Evolutionary conservation across 2,329 filamentous ascomycete species (phyloP).

Genomic region (Dryadomyces quercus-mongolicae): DNA sequence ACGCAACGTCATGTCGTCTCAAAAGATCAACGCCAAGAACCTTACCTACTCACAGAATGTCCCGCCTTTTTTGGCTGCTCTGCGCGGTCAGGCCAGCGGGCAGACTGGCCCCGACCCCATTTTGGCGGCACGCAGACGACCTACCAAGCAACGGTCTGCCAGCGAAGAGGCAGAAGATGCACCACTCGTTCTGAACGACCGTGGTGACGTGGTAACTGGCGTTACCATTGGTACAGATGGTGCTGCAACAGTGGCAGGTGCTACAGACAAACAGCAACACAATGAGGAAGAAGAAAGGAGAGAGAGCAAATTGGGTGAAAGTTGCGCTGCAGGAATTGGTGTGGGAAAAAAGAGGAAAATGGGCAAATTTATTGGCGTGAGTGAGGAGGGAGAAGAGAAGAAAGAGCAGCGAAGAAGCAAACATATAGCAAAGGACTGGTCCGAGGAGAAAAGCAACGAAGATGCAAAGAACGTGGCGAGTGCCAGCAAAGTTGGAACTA

Average conservation of each 20-base stretch:
- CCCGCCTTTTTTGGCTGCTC: constrained; percentile 47
- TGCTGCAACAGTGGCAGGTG: constrained; percentile 19
- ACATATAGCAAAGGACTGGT: constrained; percentile 3
- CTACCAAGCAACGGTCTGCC: constrained; percentile 40
- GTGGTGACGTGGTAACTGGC: constrained; percentile 45
- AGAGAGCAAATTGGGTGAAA: constrained; percentile 11
- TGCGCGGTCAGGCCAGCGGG: constrained; percentile 40
- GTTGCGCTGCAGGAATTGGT: constrained; percentile 25
- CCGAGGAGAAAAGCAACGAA: not conserved
- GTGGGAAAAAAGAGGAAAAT: constrained; percentile 42
- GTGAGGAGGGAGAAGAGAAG: constrained; percentile 19
- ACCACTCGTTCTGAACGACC: constrained; percentile 63
- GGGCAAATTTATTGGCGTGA: constrained; percentile 34
- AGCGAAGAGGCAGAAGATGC: constrained; percentile 66
- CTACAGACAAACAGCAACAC: not conserved
- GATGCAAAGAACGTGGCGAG: constrained; percentile 15
- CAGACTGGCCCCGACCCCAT: constrained; percentile 39
- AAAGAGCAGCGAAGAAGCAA: constrained; percentile 3
- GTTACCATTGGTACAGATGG: constrained; percentile 29
- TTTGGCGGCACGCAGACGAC: constrained; percentile 35
- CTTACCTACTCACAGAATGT: constrained; percentile 50
- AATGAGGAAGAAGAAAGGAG: constrained; percentile 6
- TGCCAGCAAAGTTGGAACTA: not conserved
- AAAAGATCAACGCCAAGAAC: constrained; percentile 58
- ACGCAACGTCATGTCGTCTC: not conserved